A percentile compares a stretch with the other conserved stretches of the same genome.
These are phyloP conservation scores for Erodium texanum DNA, from an alignment of 441 rosid genomes.

Conservation along the genomic window DNA sequence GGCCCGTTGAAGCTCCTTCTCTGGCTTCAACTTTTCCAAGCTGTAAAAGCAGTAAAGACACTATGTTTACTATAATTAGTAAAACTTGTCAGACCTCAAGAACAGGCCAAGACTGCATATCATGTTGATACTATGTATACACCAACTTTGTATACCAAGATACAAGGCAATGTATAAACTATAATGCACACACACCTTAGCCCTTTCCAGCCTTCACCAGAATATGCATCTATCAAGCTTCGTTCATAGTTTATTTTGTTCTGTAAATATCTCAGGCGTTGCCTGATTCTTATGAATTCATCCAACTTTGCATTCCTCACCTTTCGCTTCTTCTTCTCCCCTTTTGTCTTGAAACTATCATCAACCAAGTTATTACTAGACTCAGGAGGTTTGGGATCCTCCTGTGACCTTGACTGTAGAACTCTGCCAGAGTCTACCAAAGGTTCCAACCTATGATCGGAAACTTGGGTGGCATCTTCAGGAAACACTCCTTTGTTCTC, in stretches of 20 bases:
- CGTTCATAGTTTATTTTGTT: slow-evolving; percentile 67
- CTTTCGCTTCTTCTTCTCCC: slow-evolving; percentile 19
- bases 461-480: slow-evolving; percentile 13
- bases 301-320: slow-evolving; percentile 29
- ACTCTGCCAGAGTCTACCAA: slow-evolving; percentile 26
- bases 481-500: slow-evolving; percentile 15
- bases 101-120: not conserved
- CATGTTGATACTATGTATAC: not conserved
- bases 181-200: slow-evolving; percentile 49
- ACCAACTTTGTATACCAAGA: not conserved
- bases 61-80: not conserved
- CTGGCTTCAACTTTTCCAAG: slow-evolving; percentile 83
- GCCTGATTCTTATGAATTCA: slow-evolving; percentile 66
- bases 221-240: slow-evolving; percentile 79
- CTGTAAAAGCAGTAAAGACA: slow-evolving; percentile 28
- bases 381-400: slow-evolving; percentile 33
- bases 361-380: slow-evolving; percentile 21
- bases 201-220: slow-evolving; percentile 97
- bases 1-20: slow-evolving; percentile 93
- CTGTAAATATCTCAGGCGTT: slow-evolving; percentile 60
- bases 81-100: not conserved
- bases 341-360: slow-evolving; percentile 29
- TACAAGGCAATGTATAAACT: not conserved
- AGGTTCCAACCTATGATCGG: slow-evolving; percentile 27
- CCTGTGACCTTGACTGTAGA: slow-evolving; percentile 35